Base-by-base conservation (phyloP, 106 monocot genomes). In the Narthecium ossifragum region DNA sequence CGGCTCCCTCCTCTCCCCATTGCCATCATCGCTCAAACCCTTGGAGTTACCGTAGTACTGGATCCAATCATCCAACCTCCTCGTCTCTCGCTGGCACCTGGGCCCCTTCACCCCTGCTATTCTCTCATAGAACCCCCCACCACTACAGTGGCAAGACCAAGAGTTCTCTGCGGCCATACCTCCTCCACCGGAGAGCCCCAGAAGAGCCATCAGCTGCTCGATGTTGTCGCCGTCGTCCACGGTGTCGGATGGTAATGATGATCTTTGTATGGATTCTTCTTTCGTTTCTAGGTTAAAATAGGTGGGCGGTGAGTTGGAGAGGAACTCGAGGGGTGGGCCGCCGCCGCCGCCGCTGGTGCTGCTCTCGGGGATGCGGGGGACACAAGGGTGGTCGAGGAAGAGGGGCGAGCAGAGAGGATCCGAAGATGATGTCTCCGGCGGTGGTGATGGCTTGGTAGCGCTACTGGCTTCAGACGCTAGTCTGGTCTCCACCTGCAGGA, bases 31-130 rank as follows among this genome's bases (percentile, higher is more conserved):
- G n/a, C n/a, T n/a, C n/a, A n/a, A n/a, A n/a, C n/a, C n/a, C n/a
- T n/a, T n/a, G n/a, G n/a, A n/a, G n/a, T n/a, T 46, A 4, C 37
- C 17, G 33, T 55, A 75, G 29, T 65, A 34, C 18, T 63, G 55
- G 24, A 83, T 74, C 83, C 83, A 83, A 5, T 57, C 74, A 20
- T 83, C 78, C 62, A 83, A 31, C 46, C 78, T 65, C 28, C 21
- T 39, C 70, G 31, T 48, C 54, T 83, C 78, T 58, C 34, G 54
- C 27, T 48, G 67, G 78, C 74, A 74, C 26, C 26, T 70, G 10
- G 70, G 73, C 4, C 69, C 70, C 53, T 57, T 65, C 57, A 59
- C 37, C 39, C 73, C 83, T 1, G 20, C 80, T 0, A 66, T 41
- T 41, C 47, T 66, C 34, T 48, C 21, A 24, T 65, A 64, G 60